Percentiles rank a stretch among this genome's conserved stretches.
Evolutionary conservation across 2,329 filamentous ascomycete species (phyloP).

Genomic region (Pseudogymnoascus sp.): DNA sequence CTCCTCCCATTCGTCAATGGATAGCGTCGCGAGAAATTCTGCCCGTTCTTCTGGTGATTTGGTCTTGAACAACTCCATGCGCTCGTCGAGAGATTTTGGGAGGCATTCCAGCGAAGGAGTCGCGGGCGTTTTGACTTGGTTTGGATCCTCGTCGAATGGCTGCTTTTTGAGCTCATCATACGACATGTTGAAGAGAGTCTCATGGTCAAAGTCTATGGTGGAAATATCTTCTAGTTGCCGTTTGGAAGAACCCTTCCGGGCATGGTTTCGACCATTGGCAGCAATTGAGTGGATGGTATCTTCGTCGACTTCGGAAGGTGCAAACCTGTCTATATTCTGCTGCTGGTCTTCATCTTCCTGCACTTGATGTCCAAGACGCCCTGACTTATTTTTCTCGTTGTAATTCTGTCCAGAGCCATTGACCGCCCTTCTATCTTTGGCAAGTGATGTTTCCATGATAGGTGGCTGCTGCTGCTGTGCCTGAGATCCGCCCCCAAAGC

Average conservation of each 20-base stretch:
- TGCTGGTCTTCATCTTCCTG: not conserved
- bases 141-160: not conserved
- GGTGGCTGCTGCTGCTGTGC: not conserved
- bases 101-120: not conserved
- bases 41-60: not conserved
- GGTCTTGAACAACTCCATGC: slow-evolving; percentile 15
- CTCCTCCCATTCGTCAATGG: slow-evolving; percentile 25
- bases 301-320: not conserved
- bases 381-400: not conserved
- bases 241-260: not conserved
- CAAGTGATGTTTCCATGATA: not conserved
- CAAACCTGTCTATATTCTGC: not conserved
- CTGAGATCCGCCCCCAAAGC: not conserved
- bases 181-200: not conserved
- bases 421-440: not conserved
- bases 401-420: not conserved
- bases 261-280: not conserved
- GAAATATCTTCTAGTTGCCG: not conserved
- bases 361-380: not conserved
- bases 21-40: slow-evolving; percentile 19
- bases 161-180: not conserved
- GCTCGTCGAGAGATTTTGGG: slow-evolving; percentile 11
- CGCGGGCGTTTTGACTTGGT: not conserved
- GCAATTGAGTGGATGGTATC: not conserved
- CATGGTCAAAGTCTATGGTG: not conserved